These are phyloP conservation scores for Candida silvatica DNA, from an alignment of 805 yeast species.

Conservation along the genomic window DNA sequence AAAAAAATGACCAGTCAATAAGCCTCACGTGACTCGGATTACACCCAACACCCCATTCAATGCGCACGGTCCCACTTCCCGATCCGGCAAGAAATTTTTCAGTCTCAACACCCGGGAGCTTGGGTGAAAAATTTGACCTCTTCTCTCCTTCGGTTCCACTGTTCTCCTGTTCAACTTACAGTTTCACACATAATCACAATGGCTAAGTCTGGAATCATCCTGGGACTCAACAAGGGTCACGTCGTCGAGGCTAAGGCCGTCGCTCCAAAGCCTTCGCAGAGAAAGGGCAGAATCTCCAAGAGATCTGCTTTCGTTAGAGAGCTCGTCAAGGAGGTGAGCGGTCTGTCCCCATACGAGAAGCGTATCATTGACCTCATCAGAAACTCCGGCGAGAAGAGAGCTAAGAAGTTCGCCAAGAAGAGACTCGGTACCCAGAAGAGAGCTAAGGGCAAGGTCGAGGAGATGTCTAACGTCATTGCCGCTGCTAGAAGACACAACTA, in stretches of 20 bases:
- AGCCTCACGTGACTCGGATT: too few relatives aligned
- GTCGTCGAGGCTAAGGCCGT: slow-evolving; percentile 79
- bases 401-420: slow-evolving; percentile 99
- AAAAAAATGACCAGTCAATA: too few relatives aligned
- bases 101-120: too few relatives aligned
- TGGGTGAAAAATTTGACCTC: too few relatives aligned
- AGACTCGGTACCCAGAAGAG: slow-evolving; percentile 99
- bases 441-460: slow-evolving; percentile 99
- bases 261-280: slow-evolving; percentile 85
- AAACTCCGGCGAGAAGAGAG: slow-evolving; percentile 99
- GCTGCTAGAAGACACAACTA: slow-evolving; percentile 87
- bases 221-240: slow-evolving; percentile 99
- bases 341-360: slow-evolving; percentile 99
- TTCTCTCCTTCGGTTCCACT: too few relatives aligned
- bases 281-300: slow-evolving; percentile 95
- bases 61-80: too few relatives aligned
- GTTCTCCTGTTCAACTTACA: too few relatives aligned
- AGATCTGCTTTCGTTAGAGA: slow-evolving; percentile 94
- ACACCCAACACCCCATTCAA: too few relatives aligned
- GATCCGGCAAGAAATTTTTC: too few relatives aligned
- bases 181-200: not conserved
- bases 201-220: slow-evolving; percentile 66
- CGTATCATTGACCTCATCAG: slow-evolving; percentile 98
- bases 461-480: slow-evolving; percentile 92
- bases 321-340: slow-evolving; percentile 93